Conservation (phyloP, 1,139 yeast species). For the Pichia sp. region DNA sequence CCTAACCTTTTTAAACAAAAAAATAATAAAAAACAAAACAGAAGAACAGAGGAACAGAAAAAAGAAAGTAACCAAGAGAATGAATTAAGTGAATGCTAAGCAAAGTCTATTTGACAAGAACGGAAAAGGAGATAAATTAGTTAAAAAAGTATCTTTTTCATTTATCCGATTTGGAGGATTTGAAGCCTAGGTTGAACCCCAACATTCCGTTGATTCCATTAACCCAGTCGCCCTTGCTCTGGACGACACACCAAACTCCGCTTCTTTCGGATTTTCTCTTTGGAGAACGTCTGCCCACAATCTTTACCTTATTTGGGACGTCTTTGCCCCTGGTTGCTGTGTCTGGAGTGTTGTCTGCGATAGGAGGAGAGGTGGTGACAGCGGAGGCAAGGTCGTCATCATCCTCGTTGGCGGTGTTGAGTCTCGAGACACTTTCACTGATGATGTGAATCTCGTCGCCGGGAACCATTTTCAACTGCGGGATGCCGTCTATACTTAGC, state of each 20-base stretch:
- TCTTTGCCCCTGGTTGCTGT: too few relatives aligned
- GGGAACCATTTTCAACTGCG: slow-evolving; percentile 59
- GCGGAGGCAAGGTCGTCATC: slow-evolving; percentile 24
- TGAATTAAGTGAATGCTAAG: background rate
- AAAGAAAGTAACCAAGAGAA: background rate
- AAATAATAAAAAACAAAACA: background rate
- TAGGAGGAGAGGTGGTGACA: background rate
- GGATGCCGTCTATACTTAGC: slow-evolving; percentile 75
- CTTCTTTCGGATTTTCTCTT: slow-evolving; percentile 29
- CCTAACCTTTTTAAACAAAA: background rate
- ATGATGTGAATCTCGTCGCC: slow-evolving; percentile 79
- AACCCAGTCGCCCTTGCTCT: slow-evolving; percentile 85
- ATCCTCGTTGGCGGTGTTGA: slow-evolving; percentile 41
- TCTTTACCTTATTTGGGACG: background rate
- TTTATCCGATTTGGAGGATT: slow-evolving; percentile 8
- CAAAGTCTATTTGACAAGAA: background rate
- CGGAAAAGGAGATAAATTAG: background rate
- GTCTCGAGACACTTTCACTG: slow-evolving; percentile 54
- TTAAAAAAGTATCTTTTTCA: background rate
- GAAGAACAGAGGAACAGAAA: background rate
- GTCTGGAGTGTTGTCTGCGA: background rate
- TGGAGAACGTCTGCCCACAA: background rate
- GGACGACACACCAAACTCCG: slow-evolving; percentile 89
- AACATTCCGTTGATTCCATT: slow-evolving; percentile 78
- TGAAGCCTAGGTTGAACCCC: slow-evolving; percentile 84